These are phyloP conservation scores for Phytophthora hibernalis DNA, from an alignment of 352 stramenopile species.

Conservation along the genomic window DNA sequence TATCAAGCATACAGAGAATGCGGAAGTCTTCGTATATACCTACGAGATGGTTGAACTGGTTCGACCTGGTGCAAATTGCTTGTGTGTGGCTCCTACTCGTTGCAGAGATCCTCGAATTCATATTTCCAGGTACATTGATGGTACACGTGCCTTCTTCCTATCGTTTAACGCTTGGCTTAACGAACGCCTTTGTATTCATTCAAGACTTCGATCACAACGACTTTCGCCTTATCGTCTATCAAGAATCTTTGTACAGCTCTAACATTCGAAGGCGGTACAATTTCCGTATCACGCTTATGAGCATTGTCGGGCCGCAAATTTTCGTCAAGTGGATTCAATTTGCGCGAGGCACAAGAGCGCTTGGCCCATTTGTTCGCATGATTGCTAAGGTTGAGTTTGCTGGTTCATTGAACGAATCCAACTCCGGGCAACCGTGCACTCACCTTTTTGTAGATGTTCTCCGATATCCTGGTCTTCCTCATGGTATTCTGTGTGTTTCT, in stretches of 20 bases:
- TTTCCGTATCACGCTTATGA: slow-evolving; percentile 80
- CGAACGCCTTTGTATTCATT: neutral
- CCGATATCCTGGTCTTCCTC: slow-evolving; percentile 77
- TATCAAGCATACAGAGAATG: slow-evolving; percentile 55
- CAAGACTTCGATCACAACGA: slow-evolving; percentile 38
- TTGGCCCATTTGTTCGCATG: slow-evolving; percentile 86
- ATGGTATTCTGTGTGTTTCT: slow-evolving; percentile 81
- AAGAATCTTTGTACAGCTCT: slow-evolving; percentile 69
- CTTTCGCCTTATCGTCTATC: slow-evolving; percentile 61
- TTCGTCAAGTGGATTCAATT: slow-evolving; percentile 89
- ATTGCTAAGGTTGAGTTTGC: slow-evolving; percentile 71
- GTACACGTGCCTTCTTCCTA: neutral
- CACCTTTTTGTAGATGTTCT: slow-evolving; percentile 69
- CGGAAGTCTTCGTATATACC: slow-evolving; percentile 64
- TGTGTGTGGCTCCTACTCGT: slow-evolving; percentile 74
- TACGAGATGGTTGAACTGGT: slow-evolving; percentile 82
- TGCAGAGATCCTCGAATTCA: slow-evolving; percentile 57
- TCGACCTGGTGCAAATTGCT: slow-evolving; percentile 74
- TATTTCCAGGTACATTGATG: slow-evolving; percentile 26
- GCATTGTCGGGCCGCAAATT: slow-evolving; percentile 78
- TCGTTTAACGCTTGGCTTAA: neutral
- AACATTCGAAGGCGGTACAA: slow-evolving; percentile 70
- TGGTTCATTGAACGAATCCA: neutral
- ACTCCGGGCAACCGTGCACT: neutral
- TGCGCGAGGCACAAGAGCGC: slow-evolving; percentile 63